A percentile compares a stretch with the other conserved stretches of the same genome.
phyloP scores from a whole-genome alignment of 148 eudicot species.

The Fagopyrum homotropicum region DNA sequence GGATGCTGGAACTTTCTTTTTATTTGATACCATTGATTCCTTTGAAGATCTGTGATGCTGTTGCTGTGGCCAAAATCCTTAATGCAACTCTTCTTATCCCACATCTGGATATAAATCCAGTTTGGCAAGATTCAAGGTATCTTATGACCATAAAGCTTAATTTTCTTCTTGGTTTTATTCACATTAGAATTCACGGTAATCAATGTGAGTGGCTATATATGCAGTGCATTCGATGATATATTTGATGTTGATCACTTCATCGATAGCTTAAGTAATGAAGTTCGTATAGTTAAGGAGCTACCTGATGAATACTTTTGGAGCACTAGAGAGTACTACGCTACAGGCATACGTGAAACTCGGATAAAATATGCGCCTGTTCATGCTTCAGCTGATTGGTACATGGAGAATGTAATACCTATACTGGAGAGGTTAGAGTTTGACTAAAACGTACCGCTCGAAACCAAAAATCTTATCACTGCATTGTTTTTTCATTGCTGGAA shows the following conservation, averaged over 20 bases:
- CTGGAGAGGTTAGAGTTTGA: conserved; percentile 46
- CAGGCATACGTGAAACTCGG: conserved; percentile 86
- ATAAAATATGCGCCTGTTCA: conserved; percentile 94
- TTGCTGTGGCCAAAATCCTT: conserved; percentile 15
- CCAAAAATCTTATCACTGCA: background rate
- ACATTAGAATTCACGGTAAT: background rate
- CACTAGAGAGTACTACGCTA: conserved; percentile 84
- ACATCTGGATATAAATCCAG: conserved; percentile 13
- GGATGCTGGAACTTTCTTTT: background rate
- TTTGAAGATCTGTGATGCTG: conserved; percentile 15
- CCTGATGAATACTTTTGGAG: conserved; percentile 83
- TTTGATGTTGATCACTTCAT: conserved; percentile 96
- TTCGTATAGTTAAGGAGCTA: conserved; percentile 65
- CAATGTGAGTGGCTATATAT: background rate
- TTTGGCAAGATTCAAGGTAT: conserved; percentile 16
- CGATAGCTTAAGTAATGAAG: conserved; percentile 44
- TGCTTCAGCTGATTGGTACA: conserved; percentile 88
- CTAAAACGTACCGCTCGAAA: background rate
- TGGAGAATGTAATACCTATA: conserved; percentile 74
- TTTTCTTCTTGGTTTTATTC: background rate
- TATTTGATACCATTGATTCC: background rate
- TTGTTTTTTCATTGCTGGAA: background rate
- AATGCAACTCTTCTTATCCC: conserved; percentile 17
- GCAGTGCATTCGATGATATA: conserved; percentile 73
- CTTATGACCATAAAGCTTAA: background rate